These are phyloP conservation scores for Amaranthus tricolor DNA, from an alignment of 179 eudicot genomes.

Conservation along the genomic window DNA sequence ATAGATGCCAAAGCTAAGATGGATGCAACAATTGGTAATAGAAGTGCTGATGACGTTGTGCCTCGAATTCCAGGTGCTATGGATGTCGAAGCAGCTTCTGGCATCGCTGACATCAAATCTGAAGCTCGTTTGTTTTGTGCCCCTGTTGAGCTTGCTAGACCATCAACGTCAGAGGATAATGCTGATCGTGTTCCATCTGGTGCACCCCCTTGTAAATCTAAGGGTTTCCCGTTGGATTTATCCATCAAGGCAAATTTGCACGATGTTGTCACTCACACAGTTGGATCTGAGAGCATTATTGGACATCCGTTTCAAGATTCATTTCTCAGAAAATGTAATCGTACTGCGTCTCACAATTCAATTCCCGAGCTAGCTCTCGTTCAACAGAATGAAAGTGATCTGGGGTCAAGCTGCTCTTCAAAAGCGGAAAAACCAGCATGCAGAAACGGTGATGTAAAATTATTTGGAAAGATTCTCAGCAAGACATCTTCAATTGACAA, in stretches of 20 bases:
- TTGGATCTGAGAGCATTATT: conserved; percentile 21
- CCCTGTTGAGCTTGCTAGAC: conserved; percentile 10
- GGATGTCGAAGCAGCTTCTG: background rate
- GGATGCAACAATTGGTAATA: conserved; percentile 13
- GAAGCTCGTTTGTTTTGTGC: conserved; percentile 12
- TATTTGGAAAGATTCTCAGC: conserved; percentile 31
- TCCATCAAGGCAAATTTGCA: conserved; percentile 32
- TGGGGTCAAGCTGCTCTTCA: conserved; percentile 25
- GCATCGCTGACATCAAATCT: conserved; percentile 20
- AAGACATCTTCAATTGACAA: conserved; percentile 18
- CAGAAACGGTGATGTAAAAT: conserved; percentile 29
- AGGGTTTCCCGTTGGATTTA: conserved; percentile 33
- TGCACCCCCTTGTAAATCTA: conserved; percentile 25
- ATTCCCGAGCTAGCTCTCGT: conserved; percentile 36
- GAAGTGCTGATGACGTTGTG: background rate
- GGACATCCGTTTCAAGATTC: conserved; percentile 31
- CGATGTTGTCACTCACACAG: conserved; percentile 27
- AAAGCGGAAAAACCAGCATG: conserved; percentile 39
- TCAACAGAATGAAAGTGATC: conserved; percentile 25
- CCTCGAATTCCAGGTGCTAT: too few relatives aligned
- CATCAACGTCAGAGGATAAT: conserved; percentile 13
- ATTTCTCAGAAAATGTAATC: conserved; percentile 50
- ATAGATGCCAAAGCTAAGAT: conserved; percentile 10
- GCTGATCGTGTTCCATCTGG: conserved; percentile 14
- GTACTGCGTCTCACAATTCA: conserved; percentile 23